phyloP scores from a whole-genome alignment of 371 early-diverging fungal species.

The Zopfochytrium polystomum region DNA sequence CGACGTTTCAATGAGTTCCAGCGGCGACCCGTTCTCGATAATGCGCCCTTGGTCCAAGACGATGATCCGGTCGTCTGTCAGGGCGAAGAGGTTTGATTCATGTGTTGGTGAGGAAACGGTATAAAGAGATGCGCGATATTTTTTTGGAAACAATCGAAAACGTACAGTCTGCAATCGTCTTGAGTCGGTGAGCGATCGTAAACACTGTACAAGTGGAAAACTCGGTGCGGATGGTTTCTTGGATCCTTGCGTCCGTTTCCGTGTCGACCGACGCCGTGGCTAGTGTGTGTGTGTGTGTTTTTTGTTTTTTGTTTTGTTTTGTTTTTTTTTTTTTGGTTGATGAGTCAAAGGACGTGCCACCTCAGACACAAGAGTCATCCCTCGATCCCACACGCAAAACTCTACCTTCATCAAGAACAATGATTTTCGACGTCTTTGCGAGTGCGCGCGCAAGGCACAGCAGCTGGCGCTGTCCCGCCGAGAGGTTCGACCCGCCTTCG shows the following conservation, averaged over 20 bases:
- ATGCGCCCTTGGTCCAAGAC: constrained; percentile 71
- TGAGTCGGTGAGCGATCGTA: constrained; percentile 64
- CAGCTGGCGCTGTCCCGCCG: constrained; percentile 53
- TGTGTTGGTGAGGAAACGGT: constrained; percentile 36
- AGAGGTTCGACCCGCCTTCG: too few species aligned
- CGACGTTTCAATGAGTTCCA: constrained; percentile 24
- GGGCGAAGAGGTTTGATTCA: constrained; percentile 40
- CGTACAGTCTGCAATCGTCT: constrained; percentile 75
- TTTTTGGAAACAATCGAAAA: constrained; percentile 44
- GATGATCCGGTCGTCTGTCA: constrained; percentile 66
- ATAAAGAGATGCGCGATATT: constrained; percentile 57
- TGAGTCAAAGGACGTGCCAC: not conserved
- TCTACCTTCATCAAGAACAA: constrained; percentile 57
- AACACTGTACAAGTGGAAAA: constrained; percentile 60
- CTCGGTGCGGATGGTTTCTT: constrained; percentile 60
- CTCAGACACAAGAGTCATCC: not conserved
- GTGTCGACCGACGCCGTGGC: constrained; percentile 64
- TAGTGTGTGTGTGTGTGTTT: constrained; percentile 33
- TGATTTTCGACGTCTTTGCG: constrained; percentile 36
- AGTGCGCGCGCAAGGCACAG: constrained; percentile 51
- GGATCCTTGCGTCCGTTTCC: constrained; percentile 63
- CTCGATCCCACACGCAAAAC: not conserved
- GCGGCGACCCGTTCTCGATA: too few species aligned
- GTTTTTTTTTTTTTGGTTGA: constrained; percentile 1
- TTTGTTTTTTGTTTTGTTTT: too few species aligned